A percentile compares a stretch with the other conserved stretches of the same genome.
phyloP scores from a whole-genome alignment of 192 early-diverging fungal species.

The Paraglomus occultum region DNA sequence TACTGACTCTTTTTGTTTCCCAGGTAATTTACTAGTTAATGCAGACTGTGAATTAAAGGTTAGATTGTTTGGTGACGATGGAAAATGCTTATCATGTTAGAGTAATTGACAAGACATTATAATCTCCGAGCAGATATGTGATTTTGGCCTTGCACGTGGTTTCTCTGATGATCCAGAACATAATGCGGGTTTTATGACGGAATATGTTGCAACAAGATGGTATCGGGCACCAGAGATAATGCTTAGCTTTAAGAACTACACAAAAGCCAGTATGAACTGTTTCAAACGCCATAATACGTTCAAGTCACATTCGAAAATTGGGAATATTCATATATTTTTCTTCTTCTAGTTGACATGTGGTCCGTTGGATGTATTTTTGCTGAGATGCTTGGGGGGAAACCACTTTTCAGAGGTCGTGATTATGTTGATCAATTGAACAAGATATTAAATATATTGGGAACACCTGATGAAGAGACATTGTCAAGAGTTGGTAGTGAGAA shows the following conservation, averaged over 20 bases:
- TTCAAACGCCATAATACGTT: slow-evolving; percentile 3
- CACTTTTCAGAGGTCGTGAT: slow-evolving; percentile 96
- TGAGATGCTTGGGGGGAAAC: slow-evolving; percentile 89
- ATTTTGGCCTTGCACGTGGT: slow-evolving; percentile 97
- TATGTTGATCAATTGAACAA: slow-evolving; percentile 99
- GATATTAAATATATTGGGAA: slow-evolving; percentile 92
- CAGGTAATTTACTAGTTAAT: slow-evolving; percentile 91
- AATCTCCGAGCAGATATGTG: slow-evolving; percentile 75
- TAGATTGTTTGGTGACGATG: background rate
- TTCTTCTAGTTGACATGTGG: slow-evolving; percentile 85
- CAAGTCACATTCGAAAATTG: background rate
- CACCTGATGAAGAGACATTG: slow-evolving; percentile 90
- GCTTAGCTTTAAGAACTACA: slow-evolving; percentile 96
- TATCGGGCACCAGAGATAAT: slow-evolving; percentile 99
- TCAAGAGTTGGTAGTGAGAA: slow-evolving; percentile 87
- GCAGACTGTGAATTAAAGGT: slow-evolving; percentile 98
- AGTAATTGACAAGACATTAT: background rate
- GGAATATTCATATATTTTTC: background rate
- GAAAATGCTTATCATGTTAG: background rate
- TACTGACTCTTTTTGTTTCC: background rate
- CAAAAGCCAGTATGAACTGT: slow-evolving; percentile 84
- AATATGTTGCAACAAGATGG: slow-evolving; percentile 99
- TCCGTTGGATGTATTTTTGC: slow-evolving; percentile 99
- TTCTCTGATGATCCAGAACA: slow-evolving; percentile 76
- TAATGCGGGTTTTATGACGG: slow-evolving; percentile 95